These are phyloP conservation scores for Jasminum sambac DNA, from an alignment of 257 asterid genomes.

Conservation along the genomic window DNA sequence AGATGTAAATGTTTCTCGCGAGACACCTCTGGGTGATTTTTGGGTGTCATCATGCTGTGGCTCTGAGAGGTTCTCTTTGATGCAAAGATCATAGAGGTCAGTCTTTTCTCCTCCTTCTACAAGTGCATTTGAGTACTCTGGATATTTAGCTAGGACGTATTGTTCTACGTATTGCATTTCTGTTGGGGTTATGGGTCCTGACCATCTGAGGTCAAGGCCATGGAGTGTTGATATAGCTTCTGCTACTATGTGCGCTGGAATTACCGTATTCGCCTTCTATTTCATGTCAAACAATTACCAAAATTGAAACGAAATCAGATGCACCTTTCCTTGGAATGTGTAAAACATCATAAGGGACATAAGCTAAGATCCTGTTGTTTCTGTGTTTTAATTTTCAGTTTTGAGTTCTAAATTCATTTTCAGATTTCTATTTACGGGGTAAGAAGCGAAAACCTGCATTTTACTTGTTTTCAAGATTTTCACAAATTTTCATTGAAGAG, in stretches of 20 bases:
- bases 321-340: neutral
- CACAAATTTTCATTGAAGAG: too few relatives aligned
- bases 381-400: too few relatives aligned
- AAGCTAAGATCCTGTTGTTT: neutral
- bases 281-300: conserved; percentile 5
- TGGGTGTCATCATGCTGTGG: conserved; percentile 42
- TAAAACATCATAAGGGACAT: neutral
- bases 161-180: conserved; percentile 84
- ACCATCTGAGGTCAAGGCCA: conserved; percentile 85
- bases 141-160: conserved; percentile 79
- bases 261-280: conserved; percentile 64
- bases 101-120: conserved; percentile 73
- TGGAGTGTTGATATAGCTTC: conserved; percentile 87
- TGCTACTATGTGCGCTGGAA: conserved; percentile 85
- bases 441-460: too few relatives aligned
- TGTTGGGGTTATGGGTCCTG: conserved; percentile 85
- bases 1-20: conserved; percentile 35
- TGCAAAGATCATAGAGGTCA: conserved; percentile 61
- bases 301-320: neutral
- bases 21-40: conserved; percentile 47
- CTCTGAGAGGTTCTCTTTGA: conserved; percentile 51
- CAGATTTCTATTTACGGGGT: too few relatives aligned
- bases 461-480: too few relatives aligned
- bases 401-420: too few relatives aligned
- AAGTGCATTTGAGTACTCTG: conserved; percentile 73